These are phyloP conservation scores for Tricholoma bakamatsutake DNA, from an alignment of 768 basidiomycete genomes.

Conservation along the genomic window DNA sequence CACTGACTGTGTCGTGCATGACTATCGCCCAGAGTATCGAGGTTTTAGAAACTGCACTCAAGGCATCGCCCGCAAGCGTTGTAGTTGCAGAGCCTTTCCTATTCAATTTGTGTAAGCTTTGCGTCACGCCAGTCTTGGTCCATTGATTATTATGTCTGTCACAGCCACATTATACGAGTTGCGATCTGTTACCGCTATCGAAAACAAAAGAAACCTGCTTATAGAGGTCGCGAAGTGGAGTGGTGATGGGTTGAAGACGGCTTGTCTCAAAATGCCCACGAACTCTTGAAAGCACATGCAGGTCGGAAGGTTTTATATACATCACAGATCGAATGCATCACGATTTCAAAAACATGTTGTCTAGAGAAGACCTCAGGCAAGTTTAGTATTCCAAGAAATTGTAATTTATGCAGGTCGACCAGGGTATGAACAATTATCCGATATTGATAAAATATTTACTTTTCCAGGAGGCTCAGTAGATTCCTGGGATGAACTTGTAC, in stretches of 20 bases:
- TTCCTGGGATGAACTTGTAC: conserved; percentile 83
- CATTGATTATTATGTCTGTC: not conserved
- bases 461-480: conserved; percentile 52
- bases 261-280: conserved; percentile 77
- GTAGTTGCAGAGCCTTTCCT: conserved; percentile 78
- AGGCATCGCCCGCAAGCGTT: conserved; percentile 60
- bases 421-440: not conserved
- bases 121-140: conserved; percentile 17
- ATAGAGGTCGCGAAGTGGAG: conserved; percentile 81
- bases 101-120: conserved; percentile 66
- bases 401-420: not conserved
- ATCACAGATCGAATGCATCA: too few relatives aligned
- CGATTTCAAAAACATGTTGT: not conserved
- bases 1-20: not conserved
- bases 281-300: conserved; percentile 3
- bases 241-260: conserved; percentile 73
- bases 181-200: conserved; percentile 61
- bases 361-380: not conserved
- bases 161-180: conserved; percentile 82
- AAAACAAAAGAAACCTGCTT: conserved; percentile 71
- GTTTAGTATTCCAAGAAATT: not conserved
- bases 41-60: conserved; percentile 57
- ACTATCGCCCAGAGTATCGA: conserved; percentile 51
- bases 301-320: too few relatives aligned
- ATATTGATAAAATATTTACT: not conserved